Evolutionary conservation across 2,329 filamentous ascomycete species (phyloP).

Genomic region (Ilyonectria mors-panacis): DNA sequence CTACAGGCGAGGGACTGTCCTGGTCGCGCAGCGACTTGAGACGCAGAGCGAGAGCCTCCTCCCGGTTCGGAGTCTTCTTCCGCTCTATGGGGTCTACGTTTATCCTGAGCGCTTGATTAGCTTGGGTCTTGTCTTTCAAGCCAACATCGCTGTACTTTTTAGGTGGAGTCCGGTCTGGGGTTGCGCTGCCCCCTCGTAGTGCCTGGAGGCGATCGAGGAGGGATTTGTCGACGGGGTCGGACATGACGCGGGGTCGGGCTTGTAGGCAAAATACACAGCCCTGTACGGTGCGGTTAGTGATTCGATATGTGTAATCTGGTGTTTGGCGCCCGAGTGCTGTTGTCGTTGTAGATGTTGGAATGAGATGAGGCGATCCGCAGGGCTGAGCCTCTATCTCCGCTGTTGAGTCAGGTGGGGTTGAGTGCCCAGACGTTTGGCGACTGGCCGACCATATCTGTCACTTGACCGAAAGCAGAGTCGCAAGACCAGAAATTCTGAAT

Average conservation of each 20-base stretch:
- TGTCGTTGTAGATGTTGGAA: slow-evolving; percentile 14
- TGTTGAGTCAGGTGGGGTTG: neutral
- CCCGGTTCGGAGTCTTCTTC: slow-evolving; percentile 60
- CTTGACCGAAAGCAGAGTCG: neutral
- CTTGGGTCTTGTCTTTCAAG: slow-evolving; percentile 1
- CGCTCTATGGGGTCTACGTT: slow-evolving; percentile 59
- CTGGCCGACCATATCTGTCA: neutral
- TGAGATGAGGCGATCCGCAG: slow-evolving; percentile 19
- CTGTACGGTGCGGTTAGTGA: neutral
- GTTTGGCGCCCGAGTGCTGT: neutral
- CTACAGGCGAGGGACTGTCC: slow-evolving; percentile 47
- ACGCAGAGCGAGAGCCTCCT: slow-evolving; percentile 67
- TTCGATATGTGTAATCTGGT: neutral
- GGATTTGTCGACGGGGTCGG: slow-evolving; percentile 59
- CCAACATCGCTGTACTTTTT: slow-evolving; percentile 56
- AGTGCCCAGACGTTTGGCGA: neutral
- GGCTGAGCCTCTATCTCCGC: slow-evolving; percentile 7
- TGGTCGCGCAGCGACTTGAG: slow-evolving; percentile 66
- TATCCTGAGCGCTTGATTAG: slow-evolving; percentile 37
- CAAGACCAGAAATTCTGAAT: neutral
- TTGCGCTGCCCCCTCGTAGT: slow-evolving; percentile 57
- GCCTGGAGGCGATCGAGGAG: slow-evolving; percentile 70
- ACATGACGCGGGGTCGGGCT: slow-evolving; percentile 45
- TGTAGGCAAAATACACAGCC: neutral
- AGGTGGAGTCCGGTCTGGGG: slow-evolving; percentile 52